Percentiles rank a stretch among this genome's conserved stretches.
Evolutionary conservation across 768 basidiomycete genomes (phyloP).

Genomic region (Phanerodontia chrysosporium): DNA sequence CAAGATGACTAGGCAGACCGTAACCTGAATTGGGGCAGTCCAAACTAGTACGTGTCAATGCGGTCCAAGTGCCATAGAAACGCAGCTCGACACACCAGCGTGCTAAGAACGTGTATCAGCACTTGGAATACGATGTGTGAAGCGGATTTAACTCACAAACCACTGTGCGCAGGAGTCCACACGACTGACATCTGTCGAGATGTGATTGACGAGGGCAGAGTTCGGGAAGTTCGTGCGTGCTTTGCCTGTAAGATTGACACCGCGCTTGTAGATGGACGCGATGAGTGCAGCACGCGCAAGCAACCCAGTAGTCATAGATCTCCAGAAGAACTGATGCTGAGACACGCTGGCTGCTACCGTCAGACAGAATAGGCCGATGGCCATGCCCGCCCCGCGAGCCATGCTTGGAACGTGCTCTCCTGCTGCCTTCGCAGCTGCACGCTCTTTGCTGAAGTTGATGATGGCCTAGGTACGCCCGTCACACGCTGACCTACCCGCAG

Average conservation of each 20-base stretch:
- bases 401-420: constrained; percentile 32
- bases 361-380: constrained; percentile 46
- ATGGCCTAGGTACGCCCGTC: constrained; percentile 36
- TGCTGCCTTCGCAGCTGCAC: constrained; percentile 36
- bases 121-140: neutral
- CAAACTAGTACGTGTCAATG: constrained; percentile 36
- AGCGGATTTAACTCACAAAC: constrained; percentile 49
- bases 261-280: constrained; percentile 66
- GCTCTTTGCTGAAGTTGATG: constrained; percentile 55
- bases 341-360: constrained; percentile 51
- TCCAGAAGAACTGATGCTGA: constrained; percentile 73
- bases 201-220: constrained; percentile 54
- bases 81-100: constrained; percentile 24
- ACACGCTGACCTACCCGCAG: too few relatives aligned
- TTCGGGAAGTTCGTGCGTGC: constrained; percentile 61
- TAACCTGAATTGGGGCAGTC: constrained; percentile 67
- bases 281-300: constrained; percentile 64
- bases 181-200: constrained; percentile 63
- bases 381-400: constrained; percentile 58
- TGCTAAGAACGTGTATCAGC: constrained; percentile 27
- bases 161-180: constrained; percentile 64
- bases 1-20: constrained; percentile 56
- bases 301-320: constrained; percentile 63
- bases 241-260: constrained; percentile 60
- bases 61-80: neutral